Conservation (phyloP, 2,329 filamentous ascomycete genomes). For the Ilyonectria mors-panacis region DNA sequence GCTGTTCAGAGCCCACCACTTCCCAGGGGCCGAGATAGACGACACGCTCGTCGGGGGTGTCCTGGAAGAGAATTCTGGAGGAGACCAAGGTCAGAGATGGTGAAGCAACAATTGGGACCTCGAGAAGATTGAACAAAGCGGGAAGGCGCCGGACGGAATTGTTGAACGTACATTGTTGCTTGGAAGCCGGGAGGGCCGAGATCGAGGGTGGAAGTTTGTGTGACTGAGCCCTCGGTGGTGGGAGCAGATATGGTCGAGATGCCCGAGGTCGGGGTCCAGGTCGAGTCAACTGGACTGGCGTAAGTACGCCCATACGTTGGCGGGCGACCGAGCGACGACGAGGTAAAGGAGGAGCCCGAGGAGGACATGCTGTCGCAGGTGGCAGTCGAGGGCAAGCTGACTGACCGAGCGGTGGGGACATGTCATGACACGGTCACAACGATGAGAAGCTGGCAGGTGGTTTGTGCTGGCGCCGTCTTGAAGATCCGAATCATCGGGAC, state of each 20-base stretch:
- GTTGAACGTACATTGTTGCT: conserved; percentile 64
- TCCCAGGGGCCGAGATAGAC: conserved; percentile 70
- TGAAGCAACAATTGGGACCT: conserved; percentile 27
- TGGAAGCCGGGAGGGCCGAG: conserved; percentile 68
- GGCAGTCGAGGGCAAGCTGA: conserved; percentile 48
- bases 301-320: conserved; percentile 59
- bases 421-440: conserved; percentile 50
- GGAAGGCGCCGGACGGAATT: neutral
- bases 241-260: conserved; percentile 61
- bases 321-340: conserved; percentile 60
- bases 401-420: conserved; percentile 50
- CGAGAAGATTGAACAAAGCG: conserved; percentile 15
- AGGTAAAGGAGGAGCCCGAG: conserved; percentile 64
- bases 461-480: conserved; percentile 40
- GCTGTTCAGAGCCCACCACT: conserved; percentile 62
- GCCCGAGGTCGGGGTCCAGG: conserved; percentile 62
- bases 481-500: conserved; percentile 40
- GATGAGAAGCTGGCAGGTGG: conserved; percentile 39
- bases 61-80: conserved; percentile 65
- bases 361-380: conserved; percentile 59
- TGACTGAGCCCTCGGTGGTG: conserved; percentile 55
- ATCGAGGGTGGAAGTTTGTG: conserved; percentile 62
- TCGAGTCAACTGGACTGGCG: conserved; percentile 60
- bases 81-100: conserved; percentile 39
- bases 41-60: conserved; percentile 63